Conservation (phyloP, 192 early-diverging fungal species). For the Coemansia sp. region DNA sequence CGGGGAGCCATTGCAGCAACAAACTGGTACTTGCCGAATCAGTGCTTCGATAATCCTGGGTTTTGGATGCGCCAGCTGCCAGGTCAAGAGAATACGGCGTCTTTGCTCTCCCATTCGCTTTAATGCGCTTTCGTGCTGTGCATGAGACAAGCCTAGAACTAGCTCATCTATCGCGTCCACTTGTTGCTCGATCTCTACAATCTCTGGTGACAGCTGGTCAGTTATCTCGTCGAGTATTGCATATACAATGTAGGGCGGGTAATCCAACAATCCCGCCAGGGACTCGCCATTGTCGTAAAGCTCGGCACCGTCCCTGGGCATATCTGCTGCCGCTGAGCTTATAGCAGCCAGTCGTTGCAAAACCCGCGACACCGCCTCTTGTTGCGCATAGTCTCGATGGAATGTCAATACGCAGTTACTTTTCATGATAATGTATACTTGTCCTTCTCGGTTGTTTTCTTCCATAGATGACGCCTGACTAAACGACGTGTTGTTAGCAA, state of each 20-base stretch:
- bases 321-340: constrained; percentile 1
- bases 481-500: not conserved
- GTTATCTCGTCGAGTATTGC: constrained; percentile 92
- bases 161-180: constrained; percentile 96
- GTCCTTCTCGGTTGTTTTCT: constrained; percentile 1
- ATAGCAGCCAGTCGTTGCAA: constrained; percentile 38
- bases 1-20: not conserved
- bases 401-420: constrained; percentile 38
- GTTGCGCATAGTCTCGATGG: constrained; percentile 21
- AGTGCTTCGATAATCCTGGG: constrained; percentile 69
- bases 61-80: constrained; percentile 70
- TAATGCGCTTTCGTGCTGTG: constrained; percentile 78
- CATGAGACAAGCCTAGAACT: constrained; percentile 87
- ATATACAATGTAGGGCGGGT: constrained; percentile 91
- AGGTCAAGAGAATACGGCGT: constrained; percentile 67
- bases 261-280: constrained; percentile 31
- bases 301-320: not conserved
- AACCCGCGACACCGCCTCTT: constrained; percentile 19
- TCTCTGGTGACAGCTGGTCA: constrained; percentile 83
- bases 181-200: constrained; percentile 85
- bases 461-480: not conserved
- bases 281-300: constrained; percentile 9
- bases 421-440: constrained; percentile 37
- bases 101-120: constrained; percentile 74
- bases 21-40: constrained; percentile 18